These are phyloP conservation scores for Colletotrichum spaethianum DNA, from an alignment of 2,329 filamentous ascomycete genomes.

Conservation along the genomic window DNA sequence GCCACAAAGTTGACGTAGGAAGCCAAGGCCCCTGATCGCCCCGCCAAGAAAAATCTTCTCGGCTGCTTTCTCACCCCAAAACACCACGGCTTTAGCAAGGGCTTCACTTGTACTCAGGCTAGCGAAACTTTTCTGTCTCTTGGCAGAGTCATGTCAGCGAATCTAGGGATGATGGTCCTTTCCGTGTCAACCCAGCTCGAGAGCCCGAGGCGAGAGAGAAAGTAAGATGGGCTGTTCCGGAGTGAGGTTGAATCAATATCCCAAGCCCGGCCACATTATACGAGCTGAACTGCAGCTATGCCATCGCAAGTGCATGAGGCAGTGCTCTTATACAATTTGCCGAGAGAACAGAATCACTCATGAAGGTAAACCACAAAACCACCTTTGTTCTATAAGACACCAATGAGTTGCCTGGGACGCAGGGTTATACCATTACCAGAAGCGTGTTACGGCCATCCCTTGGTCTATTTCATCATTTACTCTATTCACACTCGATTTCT, in stretches of 20 bases:
- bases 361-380: neutral
- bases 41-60: conserved; percentile 40
- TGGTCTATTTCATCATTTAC: conserved; percentile 8
- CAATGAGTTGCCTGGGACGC: neutral
- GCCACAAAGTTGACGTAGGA: conserved; percentile 37
- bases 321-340: neutral
- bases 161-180: conserved; percentile 18
- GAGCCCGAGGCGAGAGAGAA: neutral
- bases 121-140: neutral
- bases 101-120: conserved; percentile 9
- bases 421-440: neutral
- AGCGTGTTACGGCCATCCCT: conserved; percentile 1
- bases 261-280: conserved; percentile 20
- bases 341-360: neutral
- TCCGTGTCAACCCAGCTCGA: neutral
- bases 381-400: neutral
- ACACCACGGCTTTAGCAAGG: neutral
- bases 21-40: conserved; percentile 31
- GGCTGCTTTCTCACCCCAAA: conserved; percentile 24
- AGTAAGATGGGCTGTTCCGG: neutral
- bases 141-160: conserved; percentile 17
- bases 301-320: conserved; percentile 24
- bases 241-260: neutral
- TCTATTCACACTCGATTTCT: conserved; percentile 21
- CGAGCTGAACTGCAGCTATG: conserved; percentile 7